Conservation (phyloP, 164 flowering plant genomes). For the Sextonia rubra region DNA sequence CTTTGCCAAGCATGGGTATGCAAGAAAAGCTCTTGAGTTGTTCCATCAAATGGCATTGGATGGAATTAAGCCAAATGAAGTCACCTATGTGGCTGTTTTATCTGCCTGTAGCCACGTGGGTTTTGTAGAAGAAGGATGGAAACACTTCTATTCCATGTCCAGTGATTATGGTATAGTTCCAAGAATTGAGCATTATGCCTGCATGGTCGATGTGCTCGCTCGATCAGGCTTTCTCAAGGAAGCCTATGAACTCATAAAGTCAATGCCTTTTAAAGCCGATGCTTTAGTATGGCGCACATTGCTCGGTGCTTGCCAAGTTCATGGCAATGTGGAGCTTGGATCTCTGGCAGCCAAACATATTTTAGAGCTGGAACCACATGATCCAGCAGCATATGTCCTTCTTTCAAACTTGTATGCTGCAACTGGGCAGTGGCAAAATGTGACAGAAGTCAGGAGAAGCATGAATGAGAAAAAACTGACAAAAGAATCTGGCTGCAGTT, state of each 20-base stretch:
- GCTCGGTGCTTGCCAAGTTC: slow-evolving; percentile 71
- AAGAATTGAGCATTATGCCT: slow-evolving; percentile 87
- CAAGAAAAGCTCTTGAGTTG: slow-evolving; percentile 47
- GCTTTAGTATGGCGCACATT: slow-evolving; percentile 78
- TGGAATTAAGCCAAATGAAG: slow-evolving; percentile 61
- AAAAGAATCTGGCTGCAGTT: slow-evolving; percentile 89
- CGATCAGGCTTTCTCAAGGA: slow-evolving; percentile 59
- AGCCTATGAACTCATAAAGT: slow-evolving; percentile 50
- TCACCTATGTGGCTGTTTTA: slow-evolving; percentile 70
- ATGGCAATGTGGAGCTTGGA: slow-evolving; percentile 54
- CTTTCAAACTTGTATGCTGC: slow-evolving; percentile 88
- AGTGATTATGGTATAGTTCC: slow-evolving; percentile 52
- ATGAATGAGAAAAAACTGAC: slow-evolving; percentile 65
- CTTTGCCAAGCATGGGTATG: slow-evolving; percentile 80
- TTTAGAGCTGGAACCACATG: slow-evolving; percentile 57
- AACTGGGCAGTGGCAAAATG: slow-evolving; percentile 54
- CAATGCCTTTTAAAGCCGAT: slow-evolving; percentile 65
- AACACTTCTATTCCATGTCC: slow-evolving; percentile 59
- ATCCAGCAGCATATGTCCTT: slow-evolving; percentile 64
- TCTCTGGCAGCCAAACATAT: slow-evolving; percentile 56
- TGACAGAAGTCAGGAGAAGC: slow-evolving; percentile 44
- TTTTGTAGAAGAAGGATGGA: slow-evolving; percentile 62
- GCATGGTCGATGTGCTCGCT: slow-evolving; percentile 81
- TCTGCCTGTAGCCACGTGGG: slow-evolving; percentile 90
- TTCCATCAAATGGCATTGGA: slow-evolving; percentile 50